Percentiles rank a stretch among this genome's conserved stretches.
These are phyloP conservation scores for Eragrostis nindensis DNA, from an alignment of 176 grass and related monocot species.

Conservation along the genomic window DNA sequence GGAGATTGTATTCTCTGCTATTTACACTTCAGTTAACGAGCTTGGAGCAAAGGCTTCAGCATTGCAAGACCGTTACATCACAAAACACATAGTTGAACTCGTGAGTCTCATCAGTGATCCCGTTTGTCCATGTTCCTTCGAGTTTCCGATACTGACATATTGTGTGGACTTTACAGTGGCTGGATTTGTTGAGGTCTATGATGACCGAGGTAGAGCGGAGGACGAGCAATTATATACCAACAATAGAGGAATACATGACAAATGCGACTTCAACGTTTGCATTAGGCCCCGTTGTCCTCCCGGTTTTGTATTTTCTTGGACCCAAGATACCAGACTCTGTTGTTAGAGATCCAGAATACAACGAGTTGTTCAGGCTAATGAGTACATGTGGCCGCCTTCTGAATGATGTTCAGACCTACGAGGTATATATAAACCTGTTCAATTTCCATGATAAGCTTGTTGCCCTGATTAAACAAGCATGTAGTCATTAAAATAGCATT, in stretches of 20 bases:
- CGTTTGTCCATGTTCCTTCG: background rate
- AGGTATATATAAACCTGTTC: slow-evolving; percentile 52
- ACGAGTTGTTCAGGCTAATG: slow-evolving; percentile 55
- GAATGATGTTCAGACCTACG: slow-evolving; percentile 57
- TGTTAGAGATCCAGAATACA: slow-evolving; percentile 51
- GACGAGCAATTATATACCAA: slow-evolving; percentile 47
- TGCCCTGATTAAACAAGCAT: too few species aligned
- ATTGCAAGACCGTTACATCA: slow-evolving; percentile 55
- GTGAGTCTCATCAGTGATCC: slow-evolving; percentile 39
- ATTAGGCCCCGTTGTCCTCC: slow-evolving; percentile 65
- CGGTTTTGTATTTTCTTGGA: slow-evolving; percentile 66
- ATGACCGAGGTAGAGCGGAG: slow-evolving; percentile 68
- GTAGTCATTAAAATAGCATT: too few species aligned
- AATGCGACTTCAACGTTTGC: slow-evolving; percentile 64
- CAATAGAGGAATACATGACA: slow-evolving; percentile 56
- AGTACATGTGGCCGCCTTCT: slow-evolving; percentile 69
- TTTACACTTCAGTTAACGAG: slow-evolving; percentile 61
- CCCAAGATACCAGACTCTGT: slow-evolving; percentile 40
- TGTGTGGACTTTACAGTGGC: slow-evolving; percentile 53
- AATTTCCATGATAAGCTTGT: too few species aligned
- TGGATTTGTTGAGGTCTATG: slow-evolving; percentile 60
- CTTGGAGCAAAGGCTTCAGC: slow-evolving; percentile 59
- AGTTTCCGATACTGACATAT: background rate
- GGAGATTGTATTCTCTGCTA: slow-evolving; percentile 65
- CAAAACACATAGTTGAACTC: slow-evolving; percentile 55